Evolutionary conservation across 805 yeast genomes (phyloP), one percentile per base, ranked within the genome.

Genomic region (Lipomyces anomalus): DNA sequence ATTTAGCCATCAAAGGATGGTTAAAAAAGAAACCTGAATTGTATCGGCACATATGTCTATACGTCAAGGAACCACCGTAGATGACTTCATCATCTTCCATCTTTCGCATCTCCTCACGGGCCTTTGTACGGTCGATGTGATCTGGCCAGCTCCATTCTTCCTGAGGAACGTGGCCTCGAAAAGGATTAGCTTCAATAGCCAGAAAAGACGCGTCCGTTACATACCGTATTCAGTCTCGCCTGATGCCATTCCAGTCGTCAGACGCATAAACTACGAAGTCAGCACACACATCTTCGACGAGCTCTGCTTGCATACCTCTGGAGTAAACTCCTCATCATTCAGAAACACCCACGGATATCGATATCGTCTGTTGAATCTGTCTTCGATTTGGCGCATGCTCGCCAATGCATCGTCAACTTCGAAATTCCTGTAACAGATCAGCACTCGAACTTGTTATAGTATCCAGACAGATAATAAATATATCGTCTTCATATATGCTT

Each of bases 281-380:
- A 13, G 23, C 16, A 16, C 9, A 11, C 7, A 11, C 5, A 6
- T n/a, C 29, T 26, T 33, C 13, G 9, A 20, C 17, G 9, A 5
- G 16, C 16, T 28, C 13, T 16, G 32, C 32, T 16, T 28, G 4
- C 40, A 21, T 35, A 43, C 47, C 34, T 86, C 92, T 2, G 85
- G 88, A 42, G 78, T 72, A 67, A 90, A 92, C 39, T 75, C 82
- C 47, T 80, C 87, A 63, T 90, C 96, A 65, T 90, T 90, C 58
- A 90, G 72, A 65, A 90, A 92, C 22, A 88, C 92, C 97, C 97
- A 90, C 57, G 94, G 97, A 62, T 90, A 90, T 53, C 84, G 74
- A 68, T 68, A 89, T 39, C 84, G 74, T 16, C 68, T 62, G 70
- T 90, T 90, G 73, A 92, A 90, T 52, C 96, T 73, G 64, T 88